Conservation (phyloP, 805 yeast genomes). For the Komagataella mondaviorum region DNA sequence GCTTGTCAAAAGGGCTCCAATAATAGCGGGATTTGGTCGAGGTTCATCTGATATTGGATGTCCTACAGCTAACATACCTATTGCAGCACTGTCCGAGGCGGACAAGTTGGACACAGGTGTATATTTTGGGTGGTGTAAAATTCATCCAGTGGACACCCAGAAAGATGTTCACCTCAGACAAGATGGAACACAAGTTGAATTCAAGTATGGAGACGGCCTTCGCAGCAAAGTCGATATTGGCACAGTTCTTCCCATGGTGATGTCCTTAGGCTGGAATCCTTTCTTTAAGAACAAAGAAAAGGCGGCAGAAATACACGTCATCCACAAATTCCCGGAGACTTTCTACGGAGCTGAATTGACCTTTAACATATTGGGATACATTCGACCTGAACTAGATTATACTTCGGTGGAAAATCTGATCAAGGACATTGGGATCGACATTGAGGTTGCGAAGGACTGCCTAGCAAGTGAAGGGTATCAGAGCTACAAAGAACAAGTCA, state of each 20-base stretch:
- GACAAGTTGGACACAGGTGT: slow-evolving; percentile 60
- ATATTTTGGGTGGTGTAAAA: slow-evolving; percentile 61
- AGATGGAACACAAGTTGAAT: slow-evolving; percentile 30
- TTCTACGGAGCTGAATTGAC: slow-evolving; percentile 77
- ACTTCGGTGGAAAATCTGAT: slow-evolving; percentile 75
- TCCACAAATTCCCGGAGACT: slow-evolving; percentile 50
- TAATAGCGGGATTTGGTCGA: slow-evolving; percentile 84
- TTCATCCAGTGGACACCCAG: slow-evolving; percentile 2
- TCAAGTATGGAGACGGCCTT: slow-evolving; percentile 49
- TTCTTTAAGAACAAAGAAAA: slow-evolving; percentile 68
- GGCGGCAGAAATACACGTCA: slow-evolving; percentile 74
- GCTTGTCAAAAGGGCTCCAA: slow-evolving; percentile 26
- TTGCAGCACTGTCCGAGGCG: slow-evolving; percentile 24
- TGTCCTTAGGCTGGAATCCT: slow-evolving; percentile 95
- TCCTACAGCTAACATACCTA: slow-evolving; percentile 87
- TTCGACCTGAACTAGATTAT: slow-evolving; percentile 83
- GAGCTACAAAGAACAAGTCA: not conserved
- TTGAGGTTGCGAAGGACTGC: slow-evolving; percentile 44
- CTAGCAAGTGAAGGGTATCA: slow-evolving; percentile 28
- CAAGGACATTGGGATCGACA: slow-evolving; percentile 72
- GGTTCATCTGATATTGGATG: slow-evolving; percentile 90
- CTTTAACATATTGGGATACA: slow-evolving; percentile 70
- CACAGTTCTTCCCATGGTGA: slow-evolving; percentile 68
- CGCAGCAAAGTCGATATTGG: slow-evolving; percentile 22
- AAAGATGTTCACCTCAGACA: slow-evolving; percentile 9